phyloP scores from a whole-genome alignment of 2,329 filamentous ascomycete genomes.

The Ascochyta pisi region DNA sequence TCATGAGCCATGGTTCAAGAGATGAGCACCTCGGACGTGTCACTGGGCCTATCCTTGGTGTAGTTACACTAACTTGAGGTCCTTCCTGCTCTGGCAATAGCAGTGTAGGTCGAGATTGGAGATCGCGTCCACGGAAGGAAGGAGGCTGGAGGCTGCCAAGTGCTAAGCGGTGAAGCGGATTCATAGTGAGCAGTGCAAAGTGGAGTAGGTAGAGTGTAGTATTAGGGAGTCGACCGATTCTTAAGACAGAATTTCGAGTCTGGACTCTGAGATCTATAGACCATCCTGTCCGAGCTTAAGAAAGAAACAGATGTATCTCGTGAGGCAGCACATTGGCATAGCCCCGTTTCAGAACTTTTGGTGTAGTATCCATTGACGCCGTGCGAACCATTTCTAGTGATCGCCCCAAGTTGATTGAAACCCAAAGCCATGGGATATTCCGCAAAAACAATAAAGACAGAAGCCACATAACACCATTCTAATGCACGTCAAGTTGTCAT shows the following conservation, averaged over 20 bases:
- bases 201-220: slow-evolving; percentile 22
- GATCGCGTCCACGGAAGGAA: slow-evolving; percentile 14
- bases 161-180: not conserved
- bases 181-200: not conserved
- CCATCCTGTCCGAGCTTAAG: slow-evolving; percentile 5
- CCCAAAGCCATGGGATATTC: slow-evolving; percentile 30
- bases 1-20: slow-evolving; percentile 4
- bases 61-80: slow-evolving; percentile 1
- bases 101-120: slow-evolving; percentile 13
- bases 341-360: slow-evolving; percentile 33
- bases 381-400: slow-evolving; percentile 27
- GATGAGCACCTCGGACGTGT: slow-evolving; percentile 12
- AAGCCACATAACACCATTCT: slow-evolving; percentile 36
- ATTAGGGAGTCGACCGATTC: slow-evolving; percentile 21
- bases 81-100: slow-evolving; percentile 15
- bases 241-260: not conserved
- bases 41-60: slow-evolving; percentile 4
- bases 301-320: slow-evolving; percentile 7
- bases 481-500: slow-evolving; percentile 46
- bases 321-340: slow-evolving; percentile 21
- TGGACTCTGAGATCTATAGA: slow-evolving; percentile 21
- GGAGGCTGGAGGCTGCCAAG: slow-evolving; percentile 3
- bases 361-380: slow-evolving; percentile 32
- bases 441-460: slow-evolving; percentile 24
- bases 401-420: slow-evolving; percentile 17